A percentile compares a stretch with the other conserved stretches of the same genome.
Conservation (phyloP, 352 stramenopile species). For the Globisporangium takayamanum region DNA sequence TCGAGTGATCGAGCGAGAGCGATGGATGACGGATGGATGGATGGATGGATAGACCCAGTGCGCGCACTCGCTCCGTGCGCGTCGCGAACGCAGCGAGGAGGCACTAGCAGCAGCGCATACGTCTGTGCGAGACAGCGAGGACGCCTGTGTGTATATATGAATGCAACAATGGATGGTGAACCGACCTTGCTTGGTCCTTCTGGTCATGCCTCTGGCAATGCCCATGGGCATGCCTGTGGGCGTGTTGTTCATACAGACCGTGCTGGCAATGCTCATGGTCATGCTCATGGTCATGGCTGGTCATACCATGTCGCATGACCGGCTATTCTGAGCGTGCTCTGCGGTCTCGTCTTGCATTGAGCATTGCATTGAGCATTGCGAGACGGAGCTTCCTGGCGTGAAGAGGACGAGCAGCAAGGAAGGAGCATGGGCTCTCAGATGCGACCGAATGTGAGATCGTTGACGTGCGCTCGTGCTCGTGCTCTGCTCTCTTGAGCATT, state of each 20-base stretch:
- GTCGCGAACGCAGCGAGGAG: background rate
- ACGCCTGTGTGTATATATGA: background rate
- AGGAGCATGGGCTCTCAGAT: slow-evolving; percentile 42
- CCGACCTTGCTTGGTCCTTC: background rate
- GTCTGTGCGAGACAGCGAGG: background rate
- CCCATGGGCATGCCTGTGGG: no score
- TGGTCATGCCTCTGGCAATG: no score
- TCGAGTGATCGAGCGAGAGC: background rate
- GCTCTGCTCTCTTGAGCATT: background rate
- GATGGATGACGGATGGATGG: no score
- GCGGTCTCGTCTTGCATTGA: no score
- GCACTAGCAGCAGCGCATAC: no score
- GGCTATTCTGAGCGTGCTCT: background rate
- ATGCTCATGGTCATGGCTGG: background rate
- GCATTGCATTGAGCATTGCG: no score
- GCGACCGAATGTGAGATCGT: slow-evolving; percentile 41
- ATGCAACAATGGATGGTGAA: background rate
- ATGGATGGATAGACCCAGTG: background rate
- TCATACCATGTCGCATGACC: no score
- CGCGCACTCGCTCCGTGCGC: background rate
- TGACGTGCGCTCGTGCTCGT: background rate
- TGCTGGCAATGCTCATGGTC: no score
- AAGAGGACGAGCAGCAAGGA: slow-evolving; percentile 1
- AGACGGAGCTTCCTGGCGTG: background rate
- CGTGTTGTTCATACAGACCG: no score